A percentile compares a stretch with the other conserved stretches of the same genome.
phyloP scores from a whole-genome alignment of 176 grass and related monocot species.

The Saccharum spontaneum region DNA sequence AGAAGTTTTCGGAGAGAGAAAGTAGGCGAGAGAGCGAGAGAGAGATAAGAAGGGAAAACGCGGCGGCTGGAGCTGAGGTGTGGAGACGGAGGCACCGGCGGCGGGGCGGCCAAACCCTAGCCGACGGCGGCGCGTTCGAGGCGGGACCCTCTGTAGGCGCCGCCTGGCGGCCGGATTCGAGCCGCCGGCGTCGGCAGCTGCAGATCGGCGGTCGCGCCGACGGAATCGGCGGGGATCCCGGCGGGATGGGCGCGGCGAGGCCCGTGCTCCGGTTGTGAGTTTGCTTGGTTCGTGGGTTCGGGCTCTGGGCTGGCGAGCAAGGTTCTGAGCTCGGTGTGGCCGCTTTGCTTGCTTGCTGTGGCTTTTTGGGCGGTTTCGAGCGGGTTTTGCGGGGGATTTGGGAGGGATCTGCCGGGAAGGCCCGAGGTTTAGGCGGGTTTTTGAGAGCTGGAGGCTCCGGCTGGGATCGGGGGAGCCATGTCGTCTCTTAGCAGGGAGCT shows the following conservation, averaged over 20 bases:
- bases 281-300: neutral
- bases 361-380: conserved; percentile 19
- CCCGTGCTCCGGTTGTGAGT: neutral
- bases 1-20: conserved; percentile 53
- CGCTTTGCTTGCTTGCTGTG: neutral
- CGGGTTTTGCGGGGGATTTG: conserved; percentile 42
- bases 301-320: neutral
- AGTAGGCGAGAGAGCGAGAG: neutral
- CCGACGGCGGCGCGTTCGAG: neutral
- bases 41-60: conserved; percentile 36
- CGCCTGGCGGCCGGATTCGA: conserved; percentile 14
- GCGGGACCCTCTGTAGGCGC: neutral
- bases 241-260: conserved; percentile 13
- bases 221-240: conserved; percentile 65
- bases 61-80: conserved; percentile 45
- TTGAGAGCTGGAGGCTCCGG: conserved; percentile 79
- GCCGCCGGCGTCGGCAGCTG: conserved; percentile 38
- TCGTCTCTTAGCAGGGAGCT: conserved; percentile 94
- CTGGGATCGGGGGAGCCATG: conserved; percentile 77
- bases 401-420: conserved; percentile 55
- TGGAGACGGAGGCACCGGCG: conserved; percentile 14
- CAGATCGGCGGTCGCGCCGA: conserved; percentile 55
- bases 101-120: conserved; percentile 54
- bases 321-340: conserved; percentile 15
- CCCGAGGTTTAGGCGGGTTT: conserved; percentile 48